Evolutionary conservation across 257 asterid genomes (phyloP), one percentile per base, ranked within the genome.

Genomic region (Scutellaria barbata): DNA sequence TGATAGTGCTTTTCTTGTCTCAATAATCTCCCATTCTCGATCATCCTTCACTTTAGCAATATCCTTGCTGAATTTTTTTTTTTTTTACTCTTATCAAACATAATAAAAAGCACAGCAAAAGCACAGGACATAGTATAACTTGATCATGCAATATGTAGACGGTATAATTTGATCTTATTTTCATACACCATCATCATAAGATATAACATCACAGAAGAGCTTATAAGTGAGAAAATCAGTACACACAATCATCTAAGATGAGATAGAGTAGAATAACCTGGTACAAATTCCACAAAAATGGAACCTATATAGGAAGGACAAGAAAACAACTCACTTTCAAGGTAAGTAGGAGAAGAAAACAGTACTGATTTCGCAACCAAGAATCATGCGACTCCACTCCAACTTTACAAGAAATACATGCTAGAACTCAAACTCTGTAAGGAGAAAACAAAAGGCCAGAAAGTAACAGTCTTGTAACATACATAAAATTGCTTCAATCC

Each of bases 1-100:
- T 16, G 98, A 93, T 12, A 90, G 86, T 52, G 94, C 91, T 86
- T 89, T 86, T 74, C 80, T 82, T 42, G 96, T 69, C 87, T 89
- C 98, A 8, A 86, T 87, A 52, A 93, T 93, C 79, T 93, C 97
- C 97, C 98, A 93, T 73, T 90, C 96, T 64, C 82, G 87, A 61
- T 90, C 98, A 72, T 93, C 97, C 84, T 82, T 93, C 75, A 86
- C 89, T 76, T 90, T 93, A 59, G 97, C 92, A 40, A 93, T 84
- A 66, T 93, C 98, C 92, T 93, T 93, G 87, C 98, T 93, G 88
- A 71, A 80, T 66, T 22, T 22, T 22, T 1, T 22, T 22, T 22
- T 2, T 22, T 22, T 22, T 22, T 2, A 1, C 25, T 22, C 25
- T 22, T 22, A 22, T 22, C 25, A 22, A 22, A 22, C 2, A 22